Evolutionary conservation across 305 asterid species (phyloP).

Genomic region (Solanum hybrid): DNA sequence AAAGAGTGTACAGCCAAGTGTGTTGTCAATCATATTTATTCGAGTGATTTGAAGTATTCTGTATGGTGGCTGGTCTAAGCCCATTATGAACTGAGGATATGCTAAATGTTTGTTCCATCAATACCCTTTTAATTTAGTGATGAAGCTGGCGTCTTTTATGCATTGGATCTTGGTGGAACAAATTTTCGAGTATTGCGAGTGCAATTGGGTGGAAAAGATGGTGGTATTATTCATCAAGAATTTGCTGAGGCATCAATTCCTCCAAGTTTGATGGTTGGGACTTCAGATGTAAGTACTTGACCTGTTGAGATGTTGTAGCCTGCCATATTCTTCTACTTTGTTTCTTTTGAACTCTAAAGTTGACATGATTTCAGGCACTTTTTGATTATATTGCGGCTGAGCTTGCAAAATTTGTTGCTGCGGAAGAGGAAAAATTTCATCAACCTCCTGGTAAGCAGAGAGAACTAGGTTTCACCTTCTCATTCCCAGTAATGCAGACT

Average conservation of each 20-base stretch:
- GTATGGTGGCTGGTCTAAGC: background rate
- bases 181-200: constrained; percentile 85
- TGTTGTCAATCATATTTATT: background rate
- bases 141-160: constrained; percentile 82
- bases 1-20: background rate
- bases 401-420: constrained; percentile 64
- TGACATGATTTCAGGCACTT: constrained; percentile 53
- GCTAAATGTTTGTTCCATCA: constrained; percentile 1
- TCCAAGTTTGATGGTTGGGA: constrained; percentile 65
- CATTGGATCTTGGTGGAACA: constrained; percentile 91
- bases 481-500: constrained; percentile 86
- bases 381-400: constrained; percentile 71
- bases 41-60: background rate
- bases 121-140: constrained; percentile 24
- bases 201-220: constrained; percentile 59
- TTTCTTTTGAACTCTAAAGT: background rate
- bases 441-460: constrained; percentile 63
- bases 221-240: constrained; percentile 63
- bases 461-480: constrained; percentile 90
- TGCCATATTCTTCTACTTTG: background rate
- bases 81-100: background rate
- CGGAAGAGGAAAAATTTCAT: constrained; percentile 47
- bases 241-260: constrained; percentile 77
- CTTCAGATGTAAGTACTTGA: constrained; percentile 49
- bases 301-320: background rate